Percentiles rank a stretch among this genome's conserved stretches.
Conservation (phyloP, 192 early-diverging fungal genomes). For the Phycomyces nitens region DNA sequence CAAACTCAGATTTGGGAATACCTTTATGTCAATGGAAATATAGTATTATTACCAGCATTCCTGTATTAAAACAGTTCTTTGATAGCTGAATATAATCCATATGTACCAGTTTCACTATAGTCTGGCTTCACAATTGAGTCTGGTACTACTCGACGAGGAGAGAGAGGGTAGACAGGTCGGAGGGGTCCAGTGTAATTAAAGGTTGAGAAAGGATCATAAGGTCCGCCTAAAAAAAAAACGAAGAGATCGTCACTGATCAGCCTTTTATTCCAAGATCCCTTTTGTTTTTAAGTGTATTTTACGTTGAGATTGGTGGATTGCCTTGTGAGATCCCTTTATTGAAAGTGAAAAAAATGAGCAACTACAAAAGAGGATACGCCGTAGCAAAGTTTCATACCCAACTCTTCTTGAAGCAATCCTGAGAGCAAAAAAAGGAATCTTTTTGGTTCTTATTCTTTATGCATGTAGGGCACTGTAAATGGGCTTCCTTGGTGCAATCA, state of each 20-base stretch:
- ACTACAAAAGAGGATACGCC: neutral
- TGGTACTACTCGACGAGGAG: slow-evolving; percentile 65
- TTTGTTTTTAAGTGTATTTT: neutral
- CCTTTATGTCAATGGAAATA: slow-evolving; percentile 41
- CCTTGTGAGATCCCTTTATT: slow-evolving; percentile 15
- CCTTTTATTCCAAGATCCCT: neutral
- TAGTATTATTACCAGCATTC: slow-evolving; percentile 49
- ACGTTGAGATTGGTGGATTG: slow-evolving; percentile 9
- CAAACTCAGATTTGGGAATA: slow-evolving; percentile 71
- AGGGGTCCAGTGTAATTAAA: slow-evolving; percentile 64
- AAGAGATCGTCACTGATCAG: neutral
- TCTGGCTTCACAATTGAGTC: slow-evolving; percentile 54
- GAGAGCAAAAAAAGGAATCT: slow-evolving; percentile 70
- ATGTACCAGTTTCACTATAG: slow-evolving; percentile 24
- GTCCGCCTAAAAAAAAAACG: slow-evolving; percentile 7
- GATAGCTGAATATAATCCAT: neutral
- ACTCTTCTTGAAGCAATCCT: slow-evolving; percentile 65
- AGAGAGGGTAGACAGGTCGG: slow-evolving; percentile 73
- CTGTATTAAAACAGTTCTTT: neutral
- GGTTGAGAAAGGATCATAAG: slow-evolving; percentile 56
- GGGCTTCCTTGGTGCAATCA: slow-evolving; percentile 63
- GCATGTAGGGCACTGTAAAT: slow-evolving; percentile 76
- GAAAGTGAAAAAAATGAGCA: neutral
- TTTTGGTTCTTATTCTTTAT: slow-evolving; percentile 54
- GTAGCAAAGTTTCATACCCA: slow-evolving; percentile 46